phyloP scores from a whole-genome alignment of 352 stramenopile species.

The Phytophthora pluvialis region DNA sequence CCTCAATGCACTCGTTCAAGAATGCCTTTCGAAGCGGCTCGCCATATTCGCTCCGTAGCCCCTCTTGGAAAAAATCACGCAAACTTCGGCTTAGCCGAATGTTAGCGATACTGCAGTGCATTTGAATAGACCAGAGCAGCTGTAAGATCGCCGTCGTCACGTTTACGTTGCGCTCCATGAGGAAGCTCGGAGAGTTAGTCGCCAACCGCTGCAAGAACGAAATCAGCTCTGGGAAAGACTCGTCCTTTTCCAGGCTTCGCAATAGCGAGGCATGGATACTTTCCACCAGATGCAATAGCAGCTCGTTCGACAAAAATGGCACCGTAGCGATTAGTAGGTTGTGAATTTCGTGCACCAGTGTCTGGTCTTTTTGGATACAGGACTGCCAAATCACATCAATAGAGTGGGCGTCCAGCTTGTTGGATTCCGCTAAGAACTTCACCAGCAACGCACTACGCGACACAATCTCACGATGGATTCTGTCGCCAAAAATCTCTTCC shows the following conservation, averaged over 20 bases:
- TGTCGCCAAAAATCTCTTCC: conserved; percentile 88
- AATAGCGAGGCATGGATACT: conserved; percentile 66
- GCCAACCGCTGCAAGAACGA: conserved; percentile 84
- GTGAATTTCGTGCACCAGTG: conserved; percentile 86
- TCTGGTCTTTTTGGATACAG: conserved; percentile 86
- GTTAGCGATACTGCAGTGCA: conserved; percentile 66
- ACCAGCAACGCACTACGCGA: conserved; percentile 80
- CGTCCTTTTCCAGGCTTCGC: conserved; percentile 56
- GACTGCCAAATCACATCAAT: conserved; percentile 85
- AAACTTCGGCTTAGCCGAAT: conserved; percentile 69
- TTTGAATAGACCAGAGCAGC: conserved; percentile 86
- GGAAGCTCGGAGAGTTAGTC: conserved; percentile 66
- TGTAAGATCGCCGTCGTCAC: conserved; percentile 75
- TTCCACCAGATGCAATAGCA: conserved; percentile 76
- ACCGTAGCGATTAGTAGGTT: conserved; percentile 77
- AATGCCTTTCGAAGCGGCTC: conserved; percentile 74
- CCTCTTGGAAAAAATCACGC: conserved; percentile 83
- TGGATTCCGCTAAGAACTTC: conserved; percentile 86
- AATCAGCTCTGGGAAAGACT: conserved; percentile 73
- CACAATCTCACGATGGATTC: conserved; percentile 90
- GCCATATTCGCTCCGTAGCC: conserved; percentile 73
- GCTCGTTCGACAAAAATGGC: conserved; percentile 73
- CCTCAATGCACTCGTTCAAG: conserved; percentile 75
- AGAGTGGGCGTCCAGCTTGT: conserved; percentile 67
- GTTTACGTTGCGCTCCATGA: conserved; percentile 68